Percentiles rank a stretch among this genome's conserved stretches.
These are phyloP conservation scores for Amaranthus tricolor DNA, from an alignment of 179 eudicot species.

Conservation along the genomic window DNA sequence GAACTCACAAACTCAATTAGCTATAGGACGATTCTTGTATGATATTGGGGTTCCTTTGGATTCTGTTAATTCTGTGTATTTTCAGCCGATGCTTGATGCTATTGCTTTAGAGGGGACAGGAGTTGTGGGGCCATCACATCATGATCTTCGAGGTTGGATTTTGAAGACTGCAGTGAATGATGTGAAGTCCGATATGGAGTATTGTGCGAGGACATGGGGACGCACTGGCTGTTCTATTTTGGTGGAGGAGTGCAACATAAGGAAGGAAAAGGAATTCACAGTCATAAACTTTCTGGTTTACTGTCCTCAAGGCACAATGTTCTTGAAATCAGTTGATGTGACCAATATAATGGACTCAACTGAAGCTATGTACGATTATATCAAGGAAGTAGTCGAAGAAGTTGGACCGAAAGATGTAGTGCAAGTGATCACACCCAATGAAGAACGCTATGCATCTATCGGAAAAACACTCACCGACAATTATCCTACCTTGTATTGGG, in stretches of 20 bases:
- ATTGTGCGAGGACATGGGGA: constrained; percentile 62
- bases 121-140: constrained; percentile 58
- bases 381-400: constrained; percentile 77
- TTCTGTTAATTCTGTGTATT: constrained; percentile 66
- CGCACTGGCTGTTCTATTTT: constrained; percentile 74
- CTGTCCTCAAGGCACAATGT: constrained; percentile 80
- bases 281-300: constrained; percentile 54
- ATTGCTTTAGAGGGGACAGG: constrained; percentile 68
- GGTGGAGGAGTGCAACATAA: constrained; percentile 64
- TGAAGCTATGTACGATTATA: constrained; percentile 51
- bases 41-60: constrained; percentile 18
- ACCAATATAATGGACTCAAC: constrained; percentile 46
- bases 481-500: constrained; percentile 73
- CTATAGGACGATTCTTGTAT: constrained; percentile 65
- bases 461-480: constrained; percentile 61
- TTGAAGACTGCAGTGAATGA: constrained; percentile 74
- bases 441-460: constrained; percentile 54
- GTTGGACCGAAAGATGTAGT: constrained; percentile 69
- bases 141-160: constrained; percentile 75
- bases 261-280: constrained; percentile 60
- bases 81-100: constrained; percentile 84
- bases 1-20: constrained; percentile 54
- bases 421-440: constrained; percentile 69
- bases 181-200: constrained; percentile 63
- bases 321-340: constrained; percentile 69